phyloP scores from a whole-genome alignment of 2,329 filamentous ascomycete species.

The Talaromyces sp. region DNA sequence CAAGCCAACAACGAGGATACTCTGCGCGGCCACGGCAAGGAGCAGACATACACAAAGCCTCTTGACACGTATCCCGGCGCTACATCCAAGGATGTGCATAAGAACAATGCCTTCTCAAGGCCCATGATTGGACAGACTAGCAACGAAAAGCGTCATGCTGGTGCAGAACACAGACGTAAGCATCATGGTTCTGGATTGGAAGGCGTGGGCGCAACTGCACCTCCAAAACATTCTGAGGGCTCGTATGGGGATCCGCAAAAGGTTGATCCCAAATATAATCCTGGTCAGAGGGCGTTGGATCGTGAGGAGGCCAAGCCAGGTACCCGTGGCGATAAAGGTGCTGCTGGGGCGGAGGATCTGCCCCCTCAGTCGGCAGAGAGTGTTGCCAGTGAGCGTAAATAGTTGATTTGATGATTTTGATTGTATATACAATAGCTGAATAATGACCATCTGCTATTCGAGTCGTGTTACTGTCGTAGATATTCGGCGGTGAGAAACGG shows the following conservation, averaged over 20 bases:
- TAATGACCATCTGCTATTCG: not conserved
- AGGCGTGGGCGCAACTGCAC: constrained; percentile 39
- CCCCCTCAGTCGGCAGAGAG: constrained; percentile 20
- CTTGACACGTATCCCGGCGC: constrained; percentile 50
- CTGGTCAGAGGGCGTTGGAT: constrained; percentile 30
- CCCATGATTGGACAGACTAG: constrained; percentile 50
- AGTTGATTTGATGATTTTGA: not conserved
- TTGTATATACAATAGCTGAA: not conserved
- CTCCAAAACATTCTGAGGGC: not conserved
- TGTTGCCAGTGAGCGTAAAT: constrained; percentile 14
- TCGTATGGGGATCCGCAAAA: constrained; percentile 17
- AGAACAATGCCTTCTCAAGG: constrained; percentile 49
- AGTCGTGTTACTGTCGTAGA: not conserved
- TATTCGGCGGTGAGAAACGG: not conserved
- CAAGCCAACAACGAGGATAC: constrained; percentile 42
- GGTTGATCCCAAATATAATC: constrained; percentile 24
- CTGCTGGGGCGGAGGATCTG: constrained; percentile 30
- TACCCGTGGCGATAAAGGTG: constrained; percentile 28
- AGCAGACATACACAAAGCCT: constrained; percentile 42
- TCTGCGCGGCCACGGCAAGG: constrained; percentile 41
- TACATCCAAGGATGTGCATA: constrained; percentile 53
- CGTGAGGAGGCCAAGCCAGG: constrained; percentile 25
- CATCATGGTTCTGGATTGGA: constrained; percentile 43
- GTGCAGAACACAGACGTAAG: constrained; percentile 38
- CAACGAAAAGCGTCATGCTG: constrained; percentile 47